These are phyloP conservation scores for Saccharomycopsis sp. DNA, from an alignment of 805 yeast genomes.

Conservation along the genomic window DNA sequence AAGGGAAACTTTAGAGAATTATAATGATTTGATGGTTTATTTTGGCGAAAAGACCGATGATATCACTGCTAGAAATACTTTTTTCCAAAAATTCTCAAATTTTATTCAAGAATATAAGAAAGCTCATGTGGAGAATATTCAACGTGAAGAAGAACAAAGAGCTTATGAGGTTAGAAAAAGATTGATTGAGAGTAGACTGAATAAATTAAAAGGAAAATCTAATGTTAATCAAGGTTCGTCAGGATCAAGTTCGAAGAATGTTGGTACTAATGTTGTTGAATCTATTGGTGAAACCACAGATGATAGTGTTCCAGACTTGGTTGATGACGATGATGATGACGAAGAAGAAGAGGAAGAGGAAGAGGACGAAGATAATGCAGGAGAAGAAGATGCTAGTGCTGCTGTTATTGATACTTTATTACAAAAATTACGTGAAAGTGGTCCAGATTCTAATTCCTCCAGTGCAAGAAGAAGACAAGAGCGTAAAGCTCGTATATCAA, in stretches of 20 bases:
- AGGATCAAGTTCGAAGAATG: neutral
- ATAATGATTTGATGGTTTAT: conserved; percentile 51
- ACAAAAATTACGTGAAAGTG: conserved; percentile 75
- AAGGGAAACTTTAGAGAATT: conserved; percentile 37
- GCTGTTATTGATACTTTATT: conserved; percentile 70
- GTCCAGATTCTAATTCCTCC: conserved; percentile 73
- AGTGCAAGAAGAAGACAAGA: conserved; percentile 30
- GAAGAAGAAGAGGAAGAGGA: conserved; percentile 27
- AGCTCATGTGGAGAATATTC: conserved; percentile 55
- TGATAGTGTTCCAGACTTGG: neutral
- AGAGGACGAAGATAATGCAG: conserved; percentile 25
- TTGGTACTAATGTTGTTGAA: neutral
- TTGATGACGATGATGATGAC: neutral
- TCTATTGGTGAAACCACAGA: neutral
- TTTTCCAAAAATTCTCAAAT: conserved; percentile 50
- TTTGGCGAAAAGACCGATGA: conserved; percentile 60
- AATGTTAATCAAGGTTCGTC: neutral
- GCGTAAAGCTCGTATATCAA: conserved; percentile 10
- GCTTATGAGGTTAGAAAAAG: conserved; percentile 55
- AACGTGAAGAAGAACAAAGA: conserved; percentile 57
- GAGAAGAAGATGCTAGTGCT: conserved; percentile 5
- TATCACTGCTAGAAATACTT: conserved; percentile 44
- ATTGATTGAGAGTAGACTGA: conserved; percentile 34
- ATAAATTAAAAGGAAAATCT: conserved; percentile 9
- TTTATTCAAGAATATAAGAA: conserved; percentile 53